phyloP scores from a whole-genome alignment of 805 yeast species.

The Torulaspora microellipsoides region DNA sequence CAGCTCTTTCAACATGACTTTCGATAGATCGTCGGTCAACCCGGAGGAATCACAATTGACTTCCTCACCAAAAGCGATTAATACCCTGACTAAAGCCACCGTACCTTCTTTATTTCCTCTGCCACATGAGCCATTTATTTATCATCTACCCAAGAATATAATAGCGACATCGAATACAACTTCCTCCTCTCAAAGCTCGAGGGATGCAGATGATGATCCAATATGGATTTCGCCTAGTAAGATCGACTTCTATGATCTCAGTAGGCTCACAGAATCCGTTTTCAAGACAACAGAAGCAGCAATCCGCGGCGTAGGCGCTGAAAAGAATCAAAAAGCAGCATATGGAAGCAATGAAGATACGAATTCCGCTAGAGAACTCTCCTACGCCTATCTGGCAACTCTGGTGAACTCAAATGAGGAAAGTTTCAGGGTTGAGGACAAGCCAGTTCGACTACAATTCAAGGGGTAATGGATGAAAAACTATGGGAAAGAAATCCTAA shows the following conservation, averaged over 20 bases:
- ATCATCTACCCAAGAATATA: constrained; percentile 10
- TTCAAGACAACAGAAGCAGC: background rate
- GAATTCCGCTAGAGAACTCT: constrained; percentile 16
- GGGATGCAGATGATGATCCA: constrained; percentile 25
- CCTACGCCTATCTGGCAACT: constrained; percentile 43
- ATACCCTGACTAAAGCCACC: background rate
- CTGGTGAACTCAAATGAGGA: constrained; percentile 16
- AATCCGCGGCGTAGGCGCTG: background rate
- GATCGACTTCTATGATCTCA: constrained; percentile 22
- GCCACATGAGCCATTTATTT: constrained; percentile 13
- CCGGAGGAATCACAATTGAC: constrained; percentile 7
- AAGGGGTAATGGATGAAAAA: constrained; percentile 1
- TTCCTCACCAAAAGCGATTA: background rate
- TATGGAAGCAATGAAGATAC: background rate
- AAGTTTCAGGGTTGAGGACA: constrained; percentile 13
- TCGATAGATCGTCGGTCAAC: constrained; percentile 18
- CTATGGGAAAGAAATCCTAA: background rate
- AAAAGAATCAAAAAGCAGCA: background rate
- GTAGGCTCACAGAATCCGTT: constrained; percentile 6
- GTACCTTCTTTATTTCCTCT: background rate
- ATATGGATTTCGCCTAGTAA: constrained; percentile 36
- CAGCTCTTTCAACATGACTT: constrained; percentile 32
- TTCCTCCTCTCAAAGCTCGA: constrained; percentile 1
- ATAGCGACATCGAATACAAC: constrained; percentile 5
- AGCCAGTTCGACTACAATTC: constrained; percentile 20